phyloP scores from a whole-genome alignment of 2,329 filamentous ascomycete genomes.

The Xylaria digitata region DNA sequence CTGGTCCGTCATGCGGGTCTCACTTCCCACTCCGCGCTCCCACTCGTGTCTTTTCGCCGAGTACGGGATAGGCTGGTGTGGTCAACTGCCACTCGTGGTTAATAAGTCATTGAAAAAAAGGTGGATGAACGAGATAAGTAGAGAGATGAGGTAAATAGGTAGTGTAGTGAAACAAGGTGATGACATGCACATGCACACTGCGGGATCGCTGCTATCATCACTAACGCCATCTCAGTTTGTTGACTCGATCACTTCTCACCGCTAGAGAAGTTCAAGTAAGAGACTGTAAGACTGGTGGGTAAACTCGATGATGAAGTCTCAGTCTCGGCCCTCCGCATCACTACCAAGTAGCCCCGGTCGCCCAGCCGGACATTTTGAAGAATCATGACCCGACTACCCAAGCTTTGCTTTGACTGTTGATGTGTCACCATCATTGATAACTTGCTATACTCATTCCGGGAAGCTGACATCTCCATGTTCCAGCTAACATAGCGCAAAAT shows the following conservation, averaged over 20 bases:
- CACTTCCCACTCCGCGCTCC: slow-evolving; percentile 19
- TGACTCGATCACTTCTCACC: not conserved
- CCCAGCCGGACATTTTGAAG: not conserved
- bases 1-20: slow-evolving; percentile 13
- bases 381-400: not conserved
- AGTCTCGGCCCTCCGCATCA: too few species aligned
- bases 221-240: not conserved
- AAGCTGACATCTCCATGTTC: not conserved
- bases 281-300: not conserved
- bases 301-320: not conserved
- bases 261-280: not conserved
- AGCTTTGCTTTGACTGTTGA: slow-evolving; percentile 5
- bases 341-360: too few species aligned
- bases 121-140: slow-evolving; percentile 9
- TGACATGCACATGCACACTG: slow-evolving; percentile 1
- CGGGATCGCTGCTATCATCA: not conserved
- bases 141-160: not conserved
- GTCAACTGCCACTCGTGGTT: slow-evolving; percentile 29
- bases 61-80: slow-evolving; percentile 7
- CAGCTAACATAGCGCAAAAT: not conserved
- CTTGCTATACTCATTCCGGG: slow-evolving; percentile 9
- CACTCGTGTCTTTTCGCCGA: slow-evolving; percentile 23
- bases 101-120: slow-evolving; percentile 18
- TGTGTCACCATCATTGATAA: slow-evolving; percentile 1
- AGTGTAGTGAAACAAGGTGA: slow-evolving; percentile 12